Evolutionary conservation across 345 rosid species (phyloP).

Genomic region (Citrus medica): DNA sequence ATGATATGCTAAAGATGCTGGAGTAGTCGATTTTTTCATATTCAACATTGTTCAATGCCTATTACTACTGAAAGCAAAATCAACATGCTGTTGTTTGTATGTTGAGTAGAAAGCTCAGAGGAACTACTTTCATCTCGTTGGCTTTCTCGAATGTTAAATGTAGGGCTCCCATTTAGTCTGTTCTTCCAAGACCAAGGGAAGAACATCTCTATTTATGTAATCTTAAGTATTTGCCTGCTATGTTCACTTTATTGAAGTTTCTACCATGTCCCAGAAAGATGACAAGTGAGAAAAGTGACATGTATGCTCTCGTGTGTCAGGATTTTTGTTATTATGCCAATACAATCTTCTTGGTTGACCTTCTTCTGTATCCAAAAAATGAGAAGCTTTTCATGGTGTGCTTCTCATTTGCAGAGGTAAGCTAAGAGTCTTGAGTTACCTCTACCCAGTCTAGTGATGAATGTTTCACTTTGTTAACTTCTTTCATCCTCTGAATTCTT

Average conservation of each 20-base stretch:
- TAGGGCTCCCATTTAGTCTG: background rate
- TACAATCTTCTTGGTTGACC: conserved; percentile 85
- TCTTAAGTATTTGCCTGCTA: background rate
- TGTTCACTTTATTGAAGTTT: background rate
- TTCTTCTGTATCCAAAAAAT: conserved; percentile 72
- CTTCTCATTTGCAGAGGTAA: conserved; percentile 96
- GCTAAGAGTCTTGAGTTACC: conserved; percentile 4
- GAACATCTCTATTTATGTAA: background rate
- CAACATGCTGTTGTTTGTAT: background rate
- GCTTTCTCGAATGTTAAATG: background rate
- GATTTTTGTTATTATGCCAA: conserved; percentile 99
- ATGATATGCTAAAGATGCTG: no score
- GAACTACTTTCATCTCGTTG: background rate
- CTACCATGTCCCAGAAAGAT: background rate
- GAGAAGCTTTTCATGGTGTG: conserved; percentile 97
- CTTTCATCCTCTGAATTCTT: conserved; percentile 15
- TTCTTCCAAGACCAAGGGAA: background rate
- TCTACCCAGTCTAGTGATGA: conserved; percentile 9
- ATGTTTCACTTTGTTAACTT: conserved; percentile 4
- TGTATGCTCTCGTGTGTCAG: conserved; percentile 32
- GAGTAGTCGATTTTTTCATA: background rate
- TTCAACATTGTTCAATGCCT: background rate
- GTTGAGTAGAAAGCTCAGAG: background rate
- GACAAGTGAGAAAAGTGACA: conserved; percentile 1
- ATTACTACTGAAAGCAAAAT: background rate